phyloP scores from a whole-genome alignment of 768 basidiomycete species.

The Trichaptum fuscoviolaceum region DNA sequence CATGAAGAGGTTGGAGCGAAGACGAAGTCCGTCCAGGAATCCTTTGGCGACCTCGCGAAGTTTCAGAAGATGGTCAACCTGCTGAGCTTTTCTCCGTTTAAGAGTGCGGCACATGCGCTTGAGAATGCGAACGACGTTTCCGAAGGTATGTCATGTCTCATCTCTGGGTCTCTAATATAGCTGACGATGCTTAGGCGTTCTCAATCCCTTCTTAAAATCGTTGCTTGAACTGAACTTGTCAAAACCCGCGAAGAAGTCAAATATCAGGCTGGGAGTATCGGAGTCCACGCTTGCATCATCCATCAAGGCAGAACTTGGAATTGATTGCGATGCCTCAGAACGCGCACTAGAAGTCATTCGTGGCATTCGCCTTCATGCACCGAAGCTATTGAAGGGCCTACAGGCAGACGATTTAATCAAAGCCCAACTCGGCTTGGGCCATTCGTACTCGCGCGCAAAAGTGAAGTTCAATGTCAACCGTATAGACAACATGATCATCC shows the following conservation, averaged over 20 bases:
- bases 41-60: conserved; percentile 79
- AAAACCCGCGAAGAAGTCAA: conserved; percentile 64
- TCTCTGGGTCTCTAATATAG: background rate
- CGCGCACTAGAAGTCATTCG: conserved; percentile 81
- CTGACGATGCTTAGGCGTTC: conserved; percentile 49
- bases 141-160: conserved; percentile 58
- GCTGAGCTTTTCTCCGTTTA: conserved; percentile 90
- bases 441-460: conserved; percentile 96
- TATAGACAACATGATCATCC: conserved; percentile 99
- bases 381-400: conserved; percentile 85
- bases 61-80: conserved; percentile 91
- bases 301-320: conserved; percentile 66
- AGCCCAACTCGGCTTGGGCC: conserved; percentile 94
- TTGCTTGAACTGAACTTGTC: conserved; percentile 85
- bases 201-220: conserved; percentile 79
- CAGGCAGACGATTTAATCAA: conserved; percentile 84
- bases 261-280: conserved; percentile 71
- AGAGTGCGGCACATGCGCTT: conserved; percentile 86
- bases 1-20: conserved; percentile 84
- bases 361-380: conserved; percentile 86
- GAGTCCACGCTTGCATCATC: conserved; percentile 70
- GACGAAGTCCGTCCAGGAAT: conserved; percentile 74
- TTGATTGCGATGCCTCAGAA: conserved; percentile 80
- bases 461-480: conserved; percentile 97
- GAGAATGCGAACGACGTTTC: conserved; percentile 96